These are phyloP conservation scores for Candida succiphila DNA, from an alignment of 805 yeast genomes.

Conservation along the genomic window DNA sequence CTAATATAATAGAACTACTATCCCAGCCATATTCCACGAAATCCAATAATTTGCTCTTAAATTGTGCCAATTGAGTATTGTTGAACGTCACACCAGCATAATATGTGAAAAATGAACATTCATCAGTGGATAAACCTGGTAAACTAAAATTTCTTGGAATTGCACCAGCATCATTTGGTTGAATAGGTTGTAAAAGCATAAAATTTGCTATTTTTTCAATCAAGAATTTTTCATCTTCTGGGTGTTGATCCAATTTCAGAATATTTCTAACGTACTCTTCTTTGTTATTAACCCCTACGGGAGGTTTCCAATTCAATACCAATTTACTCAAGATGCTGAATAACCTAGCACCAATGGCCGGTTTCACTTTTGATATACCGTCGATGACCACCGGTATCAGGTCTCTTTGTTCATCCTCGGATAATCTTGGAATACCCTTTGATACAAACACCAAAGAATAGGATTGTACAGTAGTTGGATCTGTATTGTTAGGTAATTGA, in stretches of 20 bases:
- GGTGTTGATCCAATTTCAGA: slow-evolving; percentile 24
- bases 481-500: slow-evolving; percentile 28
- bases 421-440: slow-evolving; percentile 53
- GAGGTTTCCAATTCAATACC: slow-evolving; percentile 36
- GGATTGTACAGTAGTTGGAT: slow-evolving; percentile 41
- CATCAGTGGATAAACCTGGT: slow-evolving; percentile 56
- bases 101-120: slow-evolving; percentile 52
- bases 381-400: slow-evolving; percentile 39
- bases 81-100: slow-evolving; percentile 59
- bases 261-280: slow-evolving; percentile 24
- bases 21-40: slow-evolving; percentile 33
- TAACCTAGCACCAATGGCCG: slow-evolving; percentile 36
- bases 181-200: slow-evolving; percentile 42
- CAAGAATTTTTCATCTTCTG: slow-evolving; percentile 35
- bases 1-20: slow-evolving; percentile 22
- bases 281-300: slow-evolving; percentile 35
- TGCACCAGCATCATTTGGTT: slow-evolving; percentile 23
- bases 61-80: slow-evolving; percentile 31
- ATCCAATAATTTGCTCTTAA: slow-evolving; percentile 31
- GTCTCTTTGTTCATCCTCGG: slow-evolving; percentile 22
- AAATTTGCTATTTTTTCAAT: slow-evolving; percentile 41
- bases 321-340: slow-evolving; percentile 53
- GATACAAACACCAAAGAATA: slow-evolving; percentile 60
- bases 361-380: slow-evolving; percentile 30
- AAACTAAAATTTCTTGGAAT: slow-evolving; percentile 36